Percentiles rank a stretch among this genome's conserved stretches.
phyloP scores from a whole-genome alignment of 768 basidiomycete genomes.

The Dioszegia crocea region DNA sequence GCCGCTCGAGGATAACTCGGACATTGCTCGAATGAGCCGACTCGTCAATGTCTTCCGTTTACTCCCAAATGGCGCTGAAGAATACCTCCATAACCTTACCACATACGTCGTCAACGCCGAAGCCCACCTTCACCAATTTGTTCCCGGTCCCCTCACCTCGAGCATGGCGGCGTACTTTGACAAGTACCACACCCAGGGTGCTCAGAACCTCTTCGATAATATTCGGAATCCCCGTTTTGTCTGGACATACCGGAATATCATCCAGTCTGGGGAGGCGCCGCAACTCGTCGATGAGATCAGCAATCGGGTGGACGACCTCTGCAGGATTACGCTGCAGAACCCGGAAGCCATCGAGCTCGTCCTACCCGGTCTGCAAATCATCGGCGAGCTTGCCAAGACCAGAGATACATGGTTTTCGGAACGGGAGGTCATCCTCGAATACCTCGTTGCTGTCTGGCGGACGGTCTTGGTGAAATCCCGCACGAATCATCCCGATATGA shows the following conservation, averaged over 20 bases:
- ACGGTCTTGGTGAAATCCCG: slow-evolving; percentile 44
- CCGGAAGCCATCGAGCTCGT: slow-evolving; percentile 55
- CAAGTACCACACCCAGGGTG: slow-evolving; percentile 78
- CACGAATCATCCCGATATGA: slow-evolving; percentile 30
- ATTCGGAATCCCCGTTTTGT: slow-evolving; percentile 74
- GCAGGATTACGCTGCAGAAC: slow-evolving; percentile 48
- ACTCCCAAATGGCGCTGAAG: slow-evolving; percentile 78
- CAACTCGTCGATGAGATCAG: slow-evolving; percentile 52
- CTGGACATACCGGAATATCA: slow-evolving; percentile 75
- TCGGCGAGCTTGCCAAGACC: slow-evolving; percentile 68
- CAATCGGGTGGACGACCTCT: slow-evolving; percentile 45
- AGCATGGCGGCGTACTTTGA: slow-evolving; percentile 87
- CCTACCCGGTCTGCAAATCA: slow-evolving; percentile 68
- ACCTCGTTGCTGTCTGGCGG: slow-evolving; percentile 70
- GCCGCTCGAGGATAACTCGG: slow-evolving; percentile 76
- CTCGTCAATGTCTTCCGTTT: slow-evolving; percentile 96
- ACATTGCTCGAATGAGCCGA: slow-evolving; percentile 87
- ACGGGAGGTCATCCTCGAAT: slow-evolving; percentile 60
- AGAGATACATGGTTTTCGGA: slow-evolving; percentile 69
- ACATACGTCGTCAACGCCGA: slow-evolving; percentile 87
- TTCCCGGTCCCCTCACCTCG: slow-evolving; percentile 83
- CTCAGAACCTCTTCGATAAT: slow-evolving; percentile 76
- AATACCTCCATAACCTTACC: slow-evolving; percentile 83
- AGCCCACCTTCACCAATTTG: slow-evolving; percentile 81
- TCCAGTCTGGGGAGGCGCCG: slow-evolving; percentile 73